Base-by-base conservation (phyloP, 768 basidiomycete genomes). In the Termitomyces sp. region DNA sequence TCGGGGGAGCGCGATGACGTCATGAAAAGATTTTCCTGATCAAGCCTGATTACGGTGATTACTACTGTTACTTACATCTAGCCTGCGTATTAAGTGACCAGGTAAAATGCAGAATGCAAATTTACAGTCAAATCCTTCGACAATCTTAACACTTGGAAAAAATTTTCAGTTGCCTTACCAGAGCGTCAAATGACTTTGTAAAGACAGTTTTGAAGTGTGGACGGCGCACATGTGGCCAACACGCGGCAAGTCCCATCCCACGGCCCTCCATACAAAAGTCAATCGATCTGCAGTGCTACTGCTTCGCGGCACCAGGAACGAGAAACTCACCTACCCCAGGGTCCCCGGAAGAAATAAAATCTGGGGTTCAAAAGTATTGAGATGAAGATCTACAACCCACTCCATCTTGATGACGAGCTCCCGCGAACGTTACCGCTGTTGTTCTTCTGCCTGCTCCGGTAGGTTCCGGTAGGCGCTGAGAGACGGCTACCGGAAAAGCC, bases 181-280 rank as follows among this genome's bases (percentile, higher is more conserved):
- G 18, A 37, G 36, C 24, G 24, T 18, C 36, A 51, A 26, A 5
- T n/a, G 18, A 16, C 53, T 31, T 9, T 20, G 10, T 24, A 46
- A 31, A 10, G 5, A 22, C 5, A 24, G 9, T 22, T 41, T 26
- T 33, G 47, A 37, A 29, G 36, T 22, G 15, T 52, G 57, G 29
- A 20, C 18, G 50, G 51, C 51, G 51, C 56, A n/a, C n/a, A 53
- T 57, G 56, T 54, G 57, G 36, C 33, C 46, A 33, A 47, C 57
- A 47, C 16, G 57, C 53, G 45, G 57, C 52, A 54, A 15, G 26
- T 20, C 47, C 15, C 39, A 39, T 44, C 41, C 33, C 50, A 51
- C 45, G 45, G 26, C 36, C 22, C 33, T n/a, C 26, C 56, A 20
- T 34, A 20, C 16, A 51, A 36, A 28, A 28, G 44, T 41, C 41